A percentile compares a stretch with the other conserved stretches of the same genome.
Evolutionary conservation across 1,284 basidiomycete species (phyloP).

Genomic region (Moesziomyces sp.): DNA sequence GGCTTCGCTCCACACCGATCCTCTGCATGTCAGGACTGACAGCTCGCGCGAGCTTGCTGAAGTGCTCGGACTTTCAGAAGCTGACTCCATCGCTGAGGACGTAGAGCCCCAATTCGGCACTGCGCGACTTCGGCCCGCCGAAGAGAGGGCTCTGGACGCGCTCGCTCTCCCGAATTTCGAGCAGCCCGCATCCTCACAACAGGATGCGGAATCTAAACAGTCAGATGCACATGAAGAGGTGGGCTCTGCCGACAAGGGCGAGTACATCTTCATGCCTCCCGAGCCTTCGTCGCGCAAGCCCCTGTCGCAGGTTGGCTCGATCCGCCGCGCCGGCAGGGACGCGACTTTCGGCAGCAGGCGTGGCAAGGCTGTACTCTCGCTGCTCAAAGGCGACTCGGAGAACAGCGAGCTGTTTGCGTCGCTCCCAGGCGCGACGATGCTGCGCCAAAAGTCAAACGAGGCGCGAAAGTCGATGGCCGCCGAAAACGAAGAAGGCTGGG

Average conservation of each 20-base stretch:
- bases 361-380: constrained; percentile 38
- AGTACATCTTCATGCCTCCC: constrained; percentile 33
- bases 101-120: constrained; percentile 37
- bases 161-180: constrained; percentile 19
- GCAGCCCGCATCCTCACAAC: not conserved
- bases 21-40: constrained; percentile 27
- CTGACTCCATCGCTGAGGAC: not conserved
- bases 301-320: constrained; percentile 4
- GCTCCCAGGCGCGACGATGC: constrained; percentile 25
- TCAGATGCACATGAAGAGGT: not conserved
- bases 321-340: constrained; percentile 21
- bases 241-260: constrained; percentile 1
- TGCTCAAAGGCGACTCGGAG: constrained; percentile 18
- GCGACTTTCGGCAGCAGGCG: constrained; percentile 47
- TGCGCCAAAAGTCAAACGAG: constrained; percentile 13
- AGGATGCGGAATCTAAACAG: not conserved
- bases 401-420: constrained; percentile 26
- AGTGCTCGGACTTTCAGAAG: constrained; percentile 10
- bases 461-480: constrained; percentile 1
- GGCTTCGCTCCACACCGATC: constrained; percentile 13
- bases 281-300: not conserved
- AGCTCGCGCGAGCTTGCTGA: constrained; percentile 43
- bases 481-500: constrained; percentile 48
- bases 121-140: constrained; percentile 23
- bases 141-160: constrained; percentile 9